phyloP scores from a whole-genome alignment of 2,329 filamentous ascomycete genomes.

The Byssochlamys sp. region DNA sequence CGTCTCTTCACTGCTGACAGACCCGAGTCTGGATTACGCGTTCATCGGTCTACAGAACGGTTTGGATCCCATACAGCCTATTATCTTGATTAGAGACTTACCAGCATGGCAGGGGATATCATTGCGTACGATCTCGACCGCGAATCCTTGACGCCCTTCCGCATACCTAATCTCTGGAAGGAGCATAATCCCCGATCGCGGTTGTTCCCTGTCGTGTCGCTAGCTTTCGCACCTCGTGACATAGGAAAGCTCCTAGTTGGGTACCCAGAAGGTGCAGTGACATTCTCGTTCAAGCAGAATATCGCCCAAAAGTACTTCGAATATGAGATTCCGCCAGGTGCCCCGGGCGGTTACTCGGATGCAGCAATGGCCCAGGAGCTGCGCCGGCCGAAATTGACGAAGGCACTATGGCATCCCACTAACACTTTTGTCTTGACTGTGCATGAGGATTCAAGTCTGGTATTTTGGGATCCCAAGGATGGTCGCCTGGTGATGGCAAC shows the following conservation, averaged over 20 bases:
- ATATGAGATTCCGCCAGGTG: conserved; percentile 71
- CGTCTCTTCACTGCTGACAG: conserved; percentile 65
- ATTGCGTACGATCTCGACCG: conserved; percentile 89
- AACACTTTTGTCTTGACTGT: conserved; percentile 80
- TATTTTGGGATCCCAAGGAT: conserved; percentile 90
- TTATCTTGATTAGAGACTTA: background rate
- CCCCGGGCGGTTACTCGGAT: conserved; percentile 67
- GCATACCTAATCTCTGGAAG: conserved; percentile 78
- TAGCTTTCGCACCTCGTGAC: conserved; percentile 82
- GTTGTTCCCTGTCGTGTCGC: conserved; percentile 57
- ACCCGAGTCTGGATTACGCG: conserved; percentile 87
- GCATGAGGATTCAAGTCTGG: conserved; percentile 82
- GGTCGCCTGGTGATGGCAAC: conserved; percentile 73
- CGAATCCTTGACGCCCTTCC: conserved; percentile 64
- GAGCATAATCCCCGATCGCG: conserved; percentile 60
- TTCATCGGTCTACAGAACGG: conserved; percentile 71
- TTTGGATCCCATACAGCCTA: conserved; percentile 10
- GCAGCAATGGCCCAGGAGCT: conserved; percentile 51
- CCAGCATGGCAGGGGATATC: conserved; percentile 53
- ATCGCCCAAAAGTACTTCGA: conserved; percentile 67
- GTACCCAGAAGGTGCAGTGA: conserved; percentile 77
- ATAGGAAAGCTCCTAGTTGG: conserved; percentile 83
- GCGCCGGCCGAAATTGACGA: conserved; percentile 65
- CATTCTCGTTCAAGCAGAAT: conserved; percentile 93
- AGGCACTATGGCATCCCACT: conserved; percentile 88